Conservation (phyloP, 768 basidiomycete genomes). For the Panaeolus cyanescens region DNA sequence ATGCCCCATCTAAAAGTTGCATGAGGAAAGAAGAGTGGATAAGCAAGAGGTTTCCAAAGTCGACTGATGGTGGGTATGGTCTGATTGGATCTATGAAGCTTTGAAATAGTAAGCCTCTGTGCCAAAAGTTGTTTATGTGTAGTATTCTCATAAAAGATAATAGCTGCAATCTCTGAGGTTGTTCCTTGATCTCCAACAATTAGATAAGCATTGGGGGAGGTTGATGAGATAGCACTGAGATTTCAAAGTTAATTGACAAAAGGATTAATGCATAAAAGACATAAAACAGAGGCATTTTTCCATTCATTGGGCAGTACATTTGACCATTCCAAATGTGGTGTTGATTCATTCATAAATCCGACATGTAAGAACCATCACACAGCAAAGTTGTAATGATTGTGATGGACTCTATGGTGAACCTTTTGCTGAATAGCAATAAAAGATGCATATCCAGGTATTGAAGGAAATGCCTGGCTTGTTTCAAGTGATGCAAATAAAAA, state of each 20-base stretch:
- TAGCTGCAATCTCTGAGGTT: conserved; percentile 23
- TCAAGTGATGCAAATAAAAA: conserved; percentile 31
- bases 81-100: conserved; percentile 1
- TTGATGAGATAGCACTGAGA: background rate
- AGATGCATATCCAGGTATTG: background rate
- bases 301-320: conserved; percentile 8
- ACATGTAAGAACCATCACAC: conserved; percentile 34
- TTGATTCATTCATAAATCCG: conserved; percentile 15
- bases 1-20: conserved; percentile 35
- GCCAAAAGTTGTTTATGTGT: conserved; percentile 12
- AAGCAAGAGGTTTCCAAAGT: conserved; percentile 35
- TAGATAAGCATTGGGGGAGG: conserved; percentile 6
- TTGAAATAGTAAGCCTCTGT: conserved; percentile 17
- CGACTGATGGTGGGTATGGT: conserved; percentile 25
- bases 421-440: conserved; percentile 28
- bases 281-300: conserved; percentile 4
- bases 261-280: conserved; percentile 14
- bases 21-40: conserved; percentile 37
- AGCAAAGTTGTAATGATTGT: conserved; percentile 22
- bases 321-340: conserved; percentile 2
- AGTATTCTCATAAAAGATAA: conserved; percentile 17
- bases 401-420: conserved; percentile 30
- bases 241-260: conserved; percentile 7
- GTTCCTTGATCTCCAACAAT: conserved; percentile 19
- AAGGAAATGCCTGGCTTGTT: conserved; percentile 23